Evolutionary conservation across 1,284 basidiomycete genomes (phyloP).

Genomic region (Tylopilus sp.): DNA sequence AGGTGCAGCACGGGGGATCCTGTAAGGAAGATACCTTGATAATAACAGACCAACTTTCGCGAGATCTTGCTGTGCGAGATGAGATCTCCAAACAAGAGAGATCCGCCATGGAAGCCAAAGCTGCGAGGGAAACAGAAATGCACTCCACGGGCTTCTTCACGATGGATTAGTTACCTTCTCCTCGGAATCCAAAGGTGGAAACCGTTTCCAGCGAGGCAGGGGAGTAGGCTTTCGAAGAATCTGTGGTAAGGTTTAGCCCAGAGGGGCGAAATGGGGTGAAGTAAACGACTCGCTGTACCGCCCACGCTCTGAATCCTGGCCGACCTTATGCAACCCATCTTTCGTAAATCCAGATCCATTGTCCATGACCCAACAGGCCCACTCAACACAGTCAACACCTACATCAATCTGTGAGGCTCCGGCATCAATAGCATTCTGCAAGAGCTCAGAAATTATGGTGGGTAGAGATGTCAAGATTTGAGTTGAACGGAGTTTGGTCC

Average conservation of each 20-base stretch:
- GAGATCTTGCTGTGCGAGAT: slow-evolving; percentile 57
- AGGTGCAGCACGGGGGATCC: not conserved
- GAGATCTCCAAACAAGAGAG: slow-evolving; percentile 73
- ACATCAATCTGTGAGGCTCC: slow-evolving; percentile 58
- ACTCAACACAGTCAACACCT: slow-evolving; percentile 63
- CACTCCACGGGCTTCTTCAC: slow-evolving; percentile 4
- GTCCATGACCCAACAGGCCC: slow-evolving; percentile 81
- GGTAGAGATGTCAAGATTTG: slow-evolving; percentile 79
- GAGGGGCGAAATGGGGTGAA: not conserved
- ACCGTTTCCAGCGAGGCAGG: slow-evolving; percentile 45
- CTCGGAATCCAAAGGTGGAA: slow-evolving; percentile 82
- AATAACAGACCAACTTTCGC: slow-evolving; percentile 68
- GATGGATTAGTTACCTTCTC: slow-evolving; percentile 63
- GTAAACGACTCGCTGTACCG: slow-evolving; percentile 58
- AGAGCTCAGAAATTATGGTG: slow-evolving; percentile 74
- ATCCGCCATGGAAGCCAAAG: slow-evolving; percentile 79
- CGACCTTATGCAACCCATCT: slow-evolving; percentile 54
- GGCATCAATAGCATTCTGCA: slow-evolving; percentile 83
- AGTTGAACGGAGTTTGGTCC: slow-evolving; percentile 70
- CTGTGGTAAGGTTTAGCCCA: slow-evolving; percentile 34
- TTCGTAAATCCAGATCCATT: slow-evolving; percentile 73
- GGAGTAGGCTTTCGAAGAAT: slow-evolving; percentile 68
- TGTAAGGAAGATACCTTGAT: slow-evolving; percentile 55
- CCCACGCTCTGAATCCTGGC: slow-evolving; percentile 46
- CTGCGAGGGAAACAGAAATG: slow-evolving; percentile 37